Conservation (phyloP, 352 stramenopile genomes). For the Phytophthora pisi region DNA sequence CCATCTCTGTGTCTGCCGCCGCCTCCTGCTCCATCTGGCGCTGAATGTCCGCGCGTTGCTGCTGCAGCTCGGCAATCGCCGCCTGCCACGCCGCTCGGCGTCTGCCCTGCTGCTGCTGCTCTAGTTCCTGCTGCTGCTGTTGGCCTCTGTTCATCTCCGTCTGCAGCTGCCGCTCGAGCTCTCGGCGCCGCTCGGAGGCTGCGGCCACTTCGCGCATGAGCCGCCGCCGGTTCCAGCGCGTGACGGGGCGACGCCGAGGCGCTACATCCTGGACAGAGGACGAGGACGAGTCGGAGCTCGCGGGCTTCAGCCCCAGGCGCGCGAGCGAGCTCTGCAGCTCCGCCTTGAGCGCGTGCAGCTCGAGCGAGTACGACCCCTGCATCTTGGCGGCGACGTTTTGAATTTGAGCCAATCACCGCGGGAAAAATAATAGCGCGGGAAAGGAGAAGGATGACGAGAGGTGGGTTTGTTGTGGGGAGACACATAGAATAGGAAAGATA, state of each 20-base stretch:
- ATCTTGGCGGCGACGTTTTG: constrained; percentile 15
- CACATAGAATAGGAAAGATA: background rate
- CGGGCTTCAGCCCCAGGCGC: constrained; percentile 31
- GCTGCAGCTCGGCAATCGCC: constrained; percentile 51
- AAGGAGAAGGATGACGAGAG: background rate
- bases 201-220: constrained; percentile 48
- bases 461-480: background rate
- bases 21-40: constrained; percentile 51
- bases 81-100: constrained; percentile 30
- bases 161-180: constrained; percentile 47
- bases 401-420: constrained; percentile 35
- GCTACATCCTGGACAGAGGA: too few species aligned
- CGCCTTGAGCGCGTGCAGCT: constrained; percentile 67
- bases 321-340: constrained; percentile 61
- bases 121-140: constrained; percentile 7
- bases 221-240: constrained; percentile 31
- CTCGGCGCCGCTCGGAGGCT: constrained; percentile 34
- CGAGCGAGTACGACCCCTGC: constrained; percentile 38
- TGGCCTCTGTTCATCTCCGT: constrained; percentile 30
- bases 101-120: background rate
- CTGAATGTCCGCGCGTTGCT: constrained; percentile 50
- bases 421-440: constrained; percentile 12
- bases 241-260: constrained; percentile 1
- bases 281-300: background rate
- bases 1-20: background rate